Evolutionary conservation across 2,329 filamentous ascomycete genomes (phyloP).

Genomic region (Rhinocladiella similis): DNA sequence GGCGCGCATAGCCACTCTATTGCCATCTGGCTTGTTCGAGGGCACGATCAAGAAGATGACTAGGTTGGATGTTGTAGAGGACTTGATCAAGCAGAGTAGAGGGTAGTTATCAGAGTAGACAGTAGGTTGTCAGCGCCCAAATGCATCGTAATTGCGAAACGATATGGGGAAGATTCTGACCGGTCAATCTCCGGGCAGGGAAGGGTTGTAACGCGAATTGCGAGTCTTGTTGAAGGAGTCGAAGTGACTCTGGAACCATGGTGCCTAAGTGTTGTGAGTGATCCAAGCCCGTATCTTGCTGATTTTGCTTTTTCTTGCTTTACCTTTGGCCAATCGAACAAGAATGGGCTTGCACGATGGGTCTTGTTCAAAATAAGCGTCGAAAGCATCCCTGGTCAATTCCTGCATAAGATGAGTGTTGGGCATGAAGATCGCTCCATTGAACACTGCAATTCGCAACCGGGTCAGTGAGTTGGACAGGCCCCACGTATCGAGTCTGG

Average conservation of each 20-base stretch:
- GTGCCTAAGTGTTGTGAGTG: constrained; percentile 10
- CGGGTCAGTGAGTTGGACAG: constrained; percentile 6
- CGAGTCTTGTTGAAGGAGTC: constrained; percentile 5
- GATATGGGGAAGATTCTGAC: constrained; percentile 10
- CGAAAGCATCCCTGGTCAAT: constrained; percentile 17
- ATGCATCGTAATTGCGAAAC: constrained; percentile 7
- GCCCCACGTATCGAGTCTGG: constrained; percentile 6
- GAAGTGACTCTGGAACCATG: constrained; percentile 8
- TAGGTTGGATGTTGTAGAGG: constrained; percentile 1
- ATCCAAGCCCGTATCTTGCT: constrained; percentile 5
- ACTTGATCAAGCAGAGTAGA: neutral
- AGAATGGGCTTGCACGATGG: constrained; percentile 13
- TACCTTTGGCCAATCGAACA: constrained; percentile 16
- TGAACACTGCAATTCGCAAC: constrained; percentile 10
- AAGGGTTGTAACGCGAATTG: constrained; percentile 3
- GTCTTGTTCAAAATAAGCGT: constrained; percentile 14
- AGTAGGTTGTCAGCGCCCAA: neutral
- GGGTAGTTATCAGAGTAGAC: too few relatives aligned
- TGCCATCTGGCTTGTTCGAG: constrained; percentile 1
- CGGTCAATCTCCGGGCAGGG: constrained; percentile 1
- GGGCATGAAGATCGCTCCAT: constrained; percentile 20
- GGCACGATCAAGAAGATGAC: constrained; percentile 7
- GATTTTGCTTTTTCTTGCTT: constrained; percentile 4
- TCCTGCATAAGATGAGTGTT: constrained; percentile 21
- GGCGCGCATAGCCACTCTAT: neutral